Evolutionary conservation across 2,329 filamentous ascomycete species (phyloP).

Genomic region (Myriosclerotinia duriaeana): DNA sequence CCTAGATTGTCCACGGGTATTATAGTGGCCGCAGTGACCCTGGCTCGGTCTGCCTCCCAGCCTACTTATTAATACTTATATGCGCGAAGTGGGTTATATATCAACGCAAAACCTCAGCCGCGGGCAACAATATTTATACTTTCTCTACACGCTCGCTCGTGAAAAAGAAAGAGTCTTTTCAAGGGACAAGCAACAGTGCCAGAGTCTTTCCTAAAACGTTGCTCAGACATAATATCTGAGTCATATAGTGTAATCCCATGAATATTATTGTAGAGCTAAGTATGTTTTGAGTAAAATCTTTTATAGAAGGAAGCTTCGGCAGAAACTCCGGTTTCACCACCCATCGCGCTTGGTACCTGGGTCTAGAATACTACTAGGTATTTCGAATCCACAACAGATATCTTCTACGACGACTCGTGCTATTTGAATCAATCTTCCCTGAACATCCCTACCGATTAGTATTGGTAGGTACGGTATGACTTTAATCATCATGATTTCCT

Average conservation of each 20-base stretch:
- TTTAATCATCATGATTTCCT: background rate
- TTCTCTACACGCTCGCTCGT: background rate
- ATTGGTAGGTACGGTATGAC: background rate
- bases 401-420: constrained; percentile 7
- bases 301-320: background rate
- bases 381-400: background rate
- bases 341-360: constrained; percentile 4
- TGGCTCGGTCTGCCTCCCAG: background rate
- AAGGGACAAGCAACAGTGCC: constrained; percentile 7
- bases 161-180: constrained; percentile 5
- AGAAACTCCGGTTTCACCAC: background rate
- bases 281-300: background rate
- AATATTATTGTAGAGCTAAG: background rate
- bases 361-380: background rate
- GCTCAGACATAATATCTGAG: constrained; percentile 9
- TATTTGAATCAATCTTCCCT: background rate
- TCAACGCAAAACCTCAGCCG: constrained; percentile 9
- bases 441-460: background rate
- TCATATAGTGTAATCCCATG: background rate
- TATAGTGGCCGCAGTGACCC: constrained; percentile 17
- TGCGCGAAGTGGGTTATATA: constrained; percentile 5
- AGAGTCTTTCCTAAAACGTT: background rate
- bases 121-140: background rate
- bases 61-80: background rate
- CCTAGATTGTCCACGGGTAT: background rate